These are phyloP conservation scores for Cruciata laevipes DNA, from an alignment of 257 asterid species.

Conservation along the genomic window DNA sequence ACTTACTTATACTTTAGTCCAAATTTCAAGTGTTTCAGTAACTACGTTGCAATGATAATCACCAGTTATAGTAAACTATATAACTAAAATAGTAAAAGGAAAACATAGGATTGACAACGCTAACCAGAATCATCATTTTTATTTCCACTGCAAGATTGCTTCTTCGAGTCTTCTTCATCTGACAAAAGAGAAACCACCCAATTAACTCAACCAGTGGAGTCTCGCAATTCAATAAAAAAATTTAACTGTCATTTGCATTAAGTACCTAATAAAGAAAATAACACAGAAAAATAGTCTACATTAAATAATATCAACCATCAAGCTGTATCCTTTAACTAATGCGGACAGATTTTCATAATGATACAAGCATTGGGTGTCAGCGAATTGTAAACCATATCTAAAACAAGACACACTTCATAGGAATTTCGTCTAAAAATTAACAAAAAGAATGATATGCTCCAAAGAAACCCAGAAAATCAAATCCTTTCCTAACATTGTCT, in stretches of 20 bases:
- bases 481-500: not conserved
- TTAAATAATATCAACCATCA: not conserved
- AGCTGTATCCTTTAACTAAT: not conserved
- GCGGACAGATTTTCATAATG: not conserved
- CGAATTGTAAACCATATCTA: not conserved
- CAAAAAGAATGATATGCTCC: not conserved
- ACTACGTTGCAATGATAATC: too few species aligned
- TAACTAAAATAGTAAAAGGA: not conserved
- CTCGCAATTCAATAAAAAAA: not conserved
- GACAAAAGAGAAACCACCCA: slow-evolving; percentile 11
- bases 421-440: not conserved
- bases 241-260: not conserved
- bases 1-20: not conserved
- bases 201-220: not conserved
- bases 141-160: slow-evolving; percentile 17
- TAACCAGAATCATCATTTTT: slow-evolving; percentile 44
- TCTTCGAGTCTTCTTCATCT: slow-evolving; percentile 35
- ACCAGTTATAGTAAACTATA: not conserved
- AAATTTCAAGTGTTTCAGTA: not conserved
- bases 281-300: not conserved
- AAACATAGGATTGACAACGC: slow-evolving; percentile 11
- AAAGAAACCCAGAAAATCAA: not conserved
- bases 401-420: not conserved
- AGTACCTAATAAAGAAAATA: not conserved
- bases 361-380: not conserved